A percentile compares a stretch with the other conserved stretches of the same genome.
Evolutionary conservation across 2,329 filamentous ascomycete genomes (phyloP).

Genomic region (Pochonia chlamydosporia): DNA sequence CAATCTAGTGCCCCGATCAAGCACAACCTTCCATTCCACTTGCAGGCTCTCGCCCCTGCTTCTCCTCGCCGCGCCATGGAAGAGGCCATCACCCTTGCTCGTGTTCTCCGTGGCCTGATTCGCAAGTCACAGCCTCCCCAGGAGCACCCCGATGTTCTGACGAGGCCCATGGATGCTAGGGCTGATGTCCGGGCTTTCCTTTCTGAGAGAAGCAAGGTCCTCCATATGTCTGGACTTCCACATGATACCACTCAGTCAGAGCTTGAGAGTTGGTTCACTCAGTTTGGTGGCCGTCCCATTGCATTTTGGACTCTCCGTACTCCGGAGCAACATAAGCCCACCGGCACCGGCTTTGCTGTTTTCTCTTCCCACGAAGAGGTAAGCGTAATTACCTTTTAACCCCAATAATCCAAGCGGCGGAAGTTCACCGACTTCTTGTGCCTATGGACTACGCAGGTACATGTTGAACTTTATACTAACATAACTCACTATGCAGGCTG

Average conservation of each 20-base stretch:
- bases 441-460: no score
- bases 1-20: conserved; percentile 98
- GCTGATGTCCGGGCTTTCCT: conserved; percentile 95
- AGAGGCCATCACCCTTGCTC: conserved; percentile 88
- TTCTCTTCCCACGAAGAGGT: conserved; percentile 99
- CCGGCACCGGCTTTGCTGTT: conserved; percentile 93
- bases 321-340: conserved; percentile 99
- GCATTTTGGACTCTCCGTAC: conserved; percentile 98
- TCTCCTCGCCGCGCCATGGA: conserved; percentile 96
- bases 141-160: conserved; percentile 91
- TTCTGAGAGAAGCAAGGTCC: conserved; percentile 92
- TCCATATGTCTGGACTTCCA: conserved; percentile 94
- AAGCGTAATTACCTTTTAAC: conserved; percentile 32
- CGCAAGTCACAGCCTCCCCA: conserved; percentile 92
- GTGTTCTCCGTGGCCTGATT: conserved; percentile 86
- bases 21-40: conserved; percentile 95
- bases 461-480: neutral
- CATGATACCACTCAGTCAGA: conserved; percentile 98
- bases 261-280: conserved; percentile 98
- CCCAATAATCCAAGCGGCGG: no score
- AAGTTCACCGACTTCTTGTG: no score
- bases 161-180: conserved; percentile 90
- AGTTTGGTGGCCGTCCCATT: conserved; percentile 95
- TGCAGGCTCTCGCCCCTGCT: conserved; percentile 91
- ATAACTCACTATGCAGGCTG: conserved; percentile 59